These are phyloP conservation scores for Lolium perenne DNA, from an alignment of 176 grass and related monocot species.

Conservation along the genomic window DNA sequence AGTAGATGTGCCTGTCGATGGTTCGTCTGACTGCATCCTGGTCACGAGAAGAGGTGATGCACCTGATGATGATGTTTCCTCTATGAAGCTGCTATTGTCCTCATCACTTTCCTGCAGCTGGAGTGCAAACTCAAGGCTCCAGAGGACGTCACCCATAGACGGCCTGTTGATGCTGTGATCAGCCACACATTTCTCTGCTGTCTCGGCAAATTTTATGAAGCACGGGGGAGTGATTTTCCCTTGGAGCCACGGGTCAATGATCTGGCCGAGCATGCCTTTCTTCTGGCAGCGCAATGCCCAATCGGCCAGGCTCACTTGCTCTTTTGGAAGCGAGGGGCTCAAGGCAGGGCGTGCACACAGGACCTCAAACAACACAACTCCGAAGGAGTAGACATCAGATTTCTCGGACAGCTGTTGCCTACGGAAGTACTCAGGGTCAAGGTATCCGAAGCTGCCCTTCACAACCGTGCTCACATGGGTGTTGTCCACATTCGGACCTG, in stretches of 20 bases:
- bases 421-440: slow-evolving; percentile 78
- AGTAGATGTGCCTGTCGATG: slow-evolving; percentile 39
- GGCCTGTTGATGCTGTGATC: slow-evolving; percentile 61
- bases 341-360: slow-evolving; percentile 63
- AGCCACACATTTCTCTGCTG: slow-evolving; percentile 58
- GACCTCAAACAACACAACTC: slow-evolving; percentile 73
- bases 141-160: slow-evolving; percentile 73
- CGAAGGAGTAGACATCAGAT: slow-evolving; percentile 85
- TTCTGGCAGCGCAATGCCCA: slow-evolving; percentile 67
- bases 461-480: slow-evolving; percentile 77
- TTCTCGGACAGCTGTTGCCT: slow-evolving; percentile 68
- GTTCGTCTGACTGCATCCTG: slow-evolving; percentile 41
- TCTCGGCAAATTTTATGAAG: slow-evolving; percentile 68
- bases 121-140: slow-evolving; percentile 74
- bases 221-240: slow-evolving; percentile 61
- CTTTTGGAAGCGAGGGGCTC: slow-evolving; percentile 47
- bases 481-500: slow-evolving; percentile 47
- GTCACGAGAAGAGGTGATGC: slow-evolving; percentile 5
- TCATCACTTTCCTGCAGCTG: slow-evolving; percentile 67
- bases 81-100: slow-evolving; percentile 32
- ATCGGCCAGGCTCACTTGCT: slow-evolving; percentile 75
- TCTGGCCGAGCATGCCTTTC: slow-evolving; percentile 61
- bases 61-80: slow-evolving; percentile 17
- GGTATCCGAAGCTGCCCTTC: slow-evolving; percentile 77
- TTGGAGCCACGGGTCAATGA: slow-evolving; percentile 59